Conservation (phyloP, 164 flowering plant species). For the Santalum album region DNA sequence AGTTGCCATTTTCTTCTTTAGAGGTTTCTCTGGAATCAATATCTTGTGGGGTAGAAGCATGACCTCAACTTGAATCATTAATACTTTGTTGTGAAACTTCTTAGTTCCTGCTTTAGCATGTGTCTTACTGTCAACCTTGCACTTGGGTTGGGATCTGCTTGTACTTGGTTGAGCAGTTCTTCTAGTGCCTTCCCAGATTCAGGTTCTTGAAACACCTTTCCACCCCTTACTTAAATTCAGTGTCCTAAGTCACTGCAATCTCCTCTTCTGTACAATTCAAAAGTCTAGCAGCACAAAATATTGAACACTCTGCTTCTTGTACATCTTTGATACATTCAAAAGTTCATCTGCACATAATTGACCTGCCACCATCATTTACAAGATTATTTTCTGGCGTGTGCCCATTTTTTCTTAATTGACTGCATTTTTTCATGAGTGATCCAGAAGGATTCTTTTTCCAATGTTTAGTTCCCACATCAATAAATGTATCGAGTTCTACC, state of each 20-base stretch:
- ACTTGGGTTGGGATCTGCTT: not conserved
- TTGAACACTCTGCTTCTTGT: slow-evolving; percentile 4
- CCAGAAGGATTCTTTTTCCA: slow-evolving; percentile 6
- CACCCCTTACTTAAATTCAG: not conserved
- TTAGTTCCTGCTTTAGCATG: slow-evolving; percentile 7
- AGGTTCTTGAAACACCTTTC: not conserved
- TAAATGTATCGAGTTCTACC: slow-evolving; percentile 30
- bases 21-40: slow-evolving; percentile 17
- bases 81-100: slow-evolving; percentile 5
- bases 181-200: slow-evolving; percentile 3
- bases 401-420: slow-evolving; percentile 5
- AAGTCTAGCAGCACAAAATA: slow-evolving; percentile 3
- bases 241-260: not conserved
- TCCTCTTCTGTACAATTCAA: slow-evolving; percentile 9
- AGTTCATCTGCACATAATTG: not conserved
- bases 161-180: slow-evolving; percentile 4
- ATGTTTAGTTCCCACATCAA: slow-evolving; percentile 8
- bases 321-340: too few species aligned
- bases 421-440: slow-evolving; percentile 4
- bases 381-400: slow-evolving; percentile 2
- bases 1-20: slow-evolving; percentile 16
- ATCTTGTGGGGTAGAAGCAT: slow-evolving; percentile 6
- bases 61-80: slow-evolving; percentile 2
- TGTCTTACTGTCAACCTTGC: slow-evolving; percentile 6
- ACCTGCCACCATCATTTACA: not conserved